These are phyloP conservation scores for Arachnomyces sp. DNA, from an alignment of 2,329 filamentous ascomycete species.

Conservation along the genomic window DNA sequence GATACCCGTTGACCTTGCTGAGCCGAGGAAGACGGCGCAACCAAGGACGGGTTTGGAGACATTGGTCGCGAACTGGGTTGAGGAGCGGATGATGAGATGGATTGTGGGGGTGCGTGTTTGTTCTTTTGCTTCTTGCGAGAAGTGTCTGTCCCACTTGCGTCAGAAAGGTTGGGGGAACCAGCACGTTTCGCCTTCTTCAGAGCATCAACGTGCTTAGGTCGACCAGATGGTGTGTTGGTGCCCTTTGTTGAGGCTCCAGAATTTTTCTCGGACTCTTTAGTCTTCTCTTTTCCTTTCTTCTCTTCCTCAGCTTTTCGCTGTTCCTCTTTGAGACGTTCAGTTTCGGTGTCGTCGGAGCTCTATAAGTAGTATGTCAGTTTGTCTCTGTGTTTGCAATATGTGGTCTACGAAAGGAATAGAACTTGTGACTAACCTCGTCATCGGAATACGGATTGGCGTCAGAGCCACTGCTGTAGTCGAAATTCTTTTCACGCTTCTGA, in stretches of 20 bases:
- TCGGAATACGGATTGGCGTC: conserved; percentile 50
- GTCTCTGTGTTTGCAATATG: too few relatives aligned
- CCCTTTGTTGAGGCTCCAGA: conserved; percentile 61
- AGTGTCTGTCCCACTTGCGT: conserved; percentile 86
- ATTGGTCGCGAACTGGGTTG: conserved; percentile 48
- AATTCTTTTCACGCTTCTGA: conserved; percentile 75
- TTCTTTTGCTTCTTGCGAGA: conserved; percentile 70
- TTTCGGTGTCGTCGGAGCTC: conserved; percentile 56
- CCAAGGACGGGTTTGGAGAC: conserved; percentile 44
- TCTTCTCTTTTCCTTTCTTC: conserved; percentile 45
- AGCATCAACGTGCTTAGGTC: conserved; percentile 45
- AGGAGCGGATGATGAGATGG: conserved; percentile 14
- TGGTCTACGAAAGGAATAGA: conserved; percentile 9
- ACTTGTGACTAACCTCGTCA: conserved; percentile 35
- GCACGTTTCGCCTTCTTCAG: conserved; percentile 60
- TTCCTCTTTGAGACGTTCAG: conserved; percentile 52
- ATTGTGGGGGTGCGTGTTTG: conserved; percentile 43
- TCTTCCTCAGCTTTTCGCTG: conserved; percentile 52
- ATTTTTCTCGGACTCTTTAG: conserved; percentile 31
- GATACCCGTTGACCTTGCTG: conserved; percentile 6
- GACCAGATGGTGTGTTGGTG: conserved; percentile 56
- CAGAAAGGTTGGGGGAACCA: conserved; percentile 78
- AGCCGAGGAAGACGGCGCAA: conserved; percentile 2
- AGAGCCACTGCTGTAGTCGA: conserved; percentile 70
- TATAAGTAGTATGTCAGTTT: conserved; percentile 21